Base-by-base conservation (phyloP, 2,329 filamentous ascomycete genomes). In the Xylariaceae sp. region DNA sequence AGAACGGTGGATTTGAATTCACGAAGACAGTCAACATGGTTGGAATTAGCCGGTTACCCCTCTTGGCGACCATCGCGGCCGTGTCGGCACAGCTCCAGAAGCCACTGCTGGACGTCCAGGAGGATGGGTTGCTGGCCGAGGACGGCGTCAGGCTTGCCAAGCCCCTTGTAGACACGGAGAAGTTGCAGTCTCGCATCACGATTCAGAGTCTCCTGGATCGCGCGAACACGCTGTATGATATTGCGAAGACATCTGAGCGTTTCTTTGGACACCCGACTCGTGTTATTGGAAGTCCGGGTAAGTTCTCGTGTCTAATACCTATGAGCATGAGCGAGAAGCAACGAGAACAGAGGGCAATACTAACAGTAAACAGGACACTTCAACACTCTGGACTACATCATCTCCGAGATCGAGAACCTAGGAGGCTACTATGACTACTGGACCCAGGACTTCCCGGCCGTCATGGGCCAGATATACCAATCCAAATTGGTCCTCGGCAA, bases 201-300 rank as follows among this genome's bases (percentile, higher is more conserved):
- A 72, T 74, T 47, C 74, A 82, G 15, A 82, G 80, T 23, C 80
- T 90, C 5, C 72, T 86, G 48, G 72, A 76, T 4, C 82, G 86
- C 17, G 83, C 87, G 3, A 76, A 86, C 66, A 72, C 82, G 47
- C 80, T 90, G 7, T 89, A 82, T 66, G 75, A 81, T 55, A 81
- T 89, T 57, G 86, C 87, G 0, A 77, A 86, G 71, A 75, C 80
- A 55, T 79, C 80, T 9, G 74, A 81, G 61, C 75, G 79, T 1
- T 84, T 88, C 63, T 88, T 85, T 68, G 82, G 82, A 61, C 87
- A 87, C 66, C 87, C 87, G 1, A 90, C 87, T 1, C 80, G 87
- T 56, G 87, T 89, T 18, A 89, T 90, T 64, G 87, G 87, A 35
- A 88, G 85, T 63, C 69, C 80, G 69, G 85, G 84, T 85, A 73